A percentile compares a stretch with the other conserved stretches of the same genome.
Evolutionary conservation across 768 basidiomycete genomes (phyloP).

Genomic region (Hygrophorus russula): DNA sequence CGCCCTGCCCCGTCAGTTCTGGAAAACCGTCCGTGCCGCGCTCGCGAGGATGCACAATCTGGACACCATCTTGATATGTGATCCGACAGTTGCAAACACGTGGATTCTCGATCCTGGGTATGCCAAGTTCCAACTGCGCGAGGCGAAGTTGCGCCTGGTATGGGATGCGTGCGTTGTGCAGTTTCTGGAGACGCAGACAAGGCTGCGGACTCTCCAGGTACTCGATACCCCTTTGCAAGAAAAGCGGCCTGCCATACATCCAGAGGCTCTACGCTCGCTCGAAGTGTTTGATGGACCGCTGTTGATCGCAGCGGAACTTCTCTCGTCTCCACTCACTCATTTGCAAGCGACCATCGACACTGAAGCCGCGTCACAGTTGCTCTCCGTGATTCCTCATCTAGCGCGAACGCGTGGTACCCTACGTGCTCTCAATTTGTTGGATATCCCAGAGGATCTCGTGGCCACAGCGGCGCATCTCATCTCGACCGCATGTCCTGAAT

Average conservation of each 20-base stretch:
- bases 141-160: conserved; percentile 33
- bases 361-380: conserved; percentile 19
- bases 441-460: conserved; percentile 15
- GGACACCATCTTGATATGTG: conserved; percentile 30
- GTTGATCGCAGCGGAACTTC: conserved; percentile 28
- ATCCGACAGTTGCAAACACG: conserved; percentile 24
- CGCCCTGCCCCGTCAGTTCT: conserved; percentile 24
- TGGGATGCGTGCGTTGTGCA: conserved; percentile 36
- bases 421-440: conserved; percentile 18
- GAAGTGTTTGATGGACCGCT: conserved; percentile 34
- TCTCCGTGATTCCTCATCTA: conserved; percentile 22
- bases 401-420: conserved; percentile 14
- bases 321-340: conserved; percentile 28
- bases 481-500: too few relatives aligned
- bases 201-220: conserved; percentile 24
- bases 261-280: conserved; percentile 27
- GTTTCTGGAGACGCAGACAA: conserved; percentile 37
- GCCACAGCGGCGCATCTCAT: too few relatives aligned
- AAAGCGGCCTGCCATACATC: too few relatives aligned
- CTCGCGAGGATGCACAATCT: conserved; percentile 33
- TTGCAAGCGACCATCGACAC: conserved; percentile 33
- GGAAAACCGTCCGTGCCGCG: conserved; percentile 30
- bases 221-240: too few relatives aligned
- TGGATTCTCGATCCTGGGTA: conserved; percentile 35
- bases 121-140: conserved; percentile 34